Conservation (phyloP, 805 yeast genomes). For the Metschnikowia noctiluminum region DNA sequence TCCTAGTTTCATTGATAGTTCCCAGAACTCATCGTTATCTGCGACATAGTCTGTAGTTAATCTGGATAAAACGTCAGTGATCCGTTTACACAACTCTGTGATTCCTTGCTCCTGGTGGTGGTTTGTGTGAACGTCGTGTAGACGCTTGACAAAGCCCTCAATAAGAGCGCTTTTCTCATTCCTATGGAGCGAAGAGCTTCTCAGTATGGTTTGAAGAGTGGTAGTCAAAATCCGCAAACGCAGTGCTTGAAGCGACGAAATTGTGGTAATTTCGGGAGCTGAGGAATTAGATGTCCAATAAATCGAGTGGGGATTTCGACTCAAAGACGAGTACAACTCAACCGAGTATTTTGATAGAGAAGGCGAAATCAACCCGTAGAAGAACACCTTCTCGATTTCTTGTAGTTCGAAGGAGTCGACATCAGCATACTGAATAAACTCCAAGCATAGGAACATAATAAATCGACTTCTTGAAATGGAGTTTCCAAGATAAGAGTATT, state of each 20-base stretch:
- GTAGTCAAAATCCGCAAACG: conserved; percentile 20
- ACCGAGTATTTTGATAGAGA: conserved; percentile 26
- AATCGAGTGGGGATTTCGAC: conserved; percentile 15
- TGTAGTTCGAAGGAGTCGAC: conserved; percentile 14
- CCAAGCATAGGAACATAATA: conserved; percentile 25
- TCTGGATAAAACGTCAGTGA: conserved; percentile 24
- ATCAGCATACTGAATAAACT: conserved; percentile 22
- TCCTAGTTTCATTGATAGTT: conserved; percentile 26
- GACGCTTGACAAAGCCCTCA: conserved; percentile 19
- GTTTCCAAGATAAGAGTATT: conserved; percentile 40
- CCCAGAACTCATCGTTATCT: conserved; percentile 18
- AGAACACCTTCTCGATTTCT: conserved; percentile 17
- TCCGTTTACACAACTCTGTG: conserved; percentile 29
- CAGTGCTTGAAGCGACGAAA: conserved; percentile 20
- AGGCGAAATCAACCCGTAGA: conserved; percentile 26
- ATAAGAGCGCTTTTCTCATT: conserved; percentile 17
- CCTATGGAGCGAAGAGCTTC: background rate
- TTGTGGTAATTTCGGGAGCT: conserved; percentile 18
- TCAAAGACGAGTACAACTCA: conserved; percentile 20
- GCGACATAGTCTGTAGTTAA: conserved; percentile 12
- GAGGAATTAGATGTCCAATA: conserved; percentile 18
- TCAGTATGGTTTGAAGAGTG: conserved; percentile 20
- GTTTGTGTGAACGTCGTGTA: conserved; percentile 28
- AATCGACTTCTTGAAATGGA: conserved; percentile 34
- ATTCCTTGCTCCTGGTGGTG: conserved; percentile 23